A percentile compares a stretch with the other conserved stretches of the same genome.
Evolutionary conservation across 345 rosid genomes (phyloP).

Genomic region (Citrus medica): DNA sequence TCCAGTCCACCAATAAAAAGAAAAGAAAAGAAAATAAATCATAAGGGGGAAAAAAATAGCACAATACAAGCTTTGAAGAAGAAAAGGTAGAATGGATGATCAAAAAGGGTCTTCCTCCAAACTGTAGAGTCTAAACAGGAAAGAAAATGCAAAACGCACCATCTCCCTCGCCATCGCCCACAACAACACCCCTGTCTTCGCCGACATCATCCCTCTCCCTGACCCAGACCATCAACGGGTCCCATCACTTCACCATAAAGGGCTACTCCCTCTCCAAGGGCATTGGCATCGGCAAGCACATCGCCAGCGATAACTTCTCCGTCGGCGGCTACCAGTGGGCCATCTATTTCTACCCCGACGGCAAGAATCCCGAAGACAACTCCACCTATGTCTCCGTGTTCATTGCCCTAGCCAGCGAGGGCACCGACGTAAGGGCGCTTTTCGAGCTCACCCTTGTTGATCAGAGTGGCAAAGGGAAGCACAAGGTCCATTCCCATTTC

Average conservation of each 20-base stretch:
- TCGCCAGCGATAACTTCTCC: slow-evolving; percentile 85
- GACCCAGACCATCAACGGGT: slow-evolving; percentile 81
- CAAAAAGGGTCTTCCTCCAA: neutral
- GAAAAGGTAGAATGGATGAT: no score
- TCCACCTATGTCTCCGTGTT: slow-evolving; percentile 82
- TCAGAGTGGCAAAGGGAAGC: slow-evolving; percentile 82
- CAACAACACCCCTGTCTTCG: slow-evolving; percentile 40
- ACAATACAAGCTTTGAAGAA: no score
- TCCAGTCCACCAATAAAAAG: no score
- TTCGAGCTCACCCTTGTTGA: slow-evolving; percentile 80
- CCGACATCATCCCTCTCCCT: slow-evolving; percentile 76
- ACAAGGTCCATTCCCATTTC: slow-evolving; percentile 90
- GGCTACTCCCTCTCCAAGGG: slow-evolving; percentile 92
- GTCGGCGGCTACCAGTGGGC: slow-evolving; percentile 91
- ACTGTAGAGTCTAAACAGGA: neutral
- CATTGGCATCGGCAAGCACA: slow-evolving; percentile 88
- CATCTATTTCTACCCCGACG: slow-evolving; percentile 88
- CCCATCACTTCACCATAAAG: slow-evolving; percentile 75
- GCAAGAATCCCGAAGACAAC: slow-evolving; percentile 82
- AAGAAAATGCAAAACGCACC: slow-evolving; percentile 4
- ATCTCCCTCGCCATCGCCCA: slow-evolving; percentile 5
- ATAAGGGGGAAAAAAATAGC: no score
- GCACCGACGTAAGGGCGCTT: slow-evolving; percentile 84
- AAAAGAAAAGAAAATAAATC: no score
- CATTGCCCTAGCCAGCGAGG: slow-evolving; percentile 93